Conservation (phyloP, 306 rosid species). For the Quercus parvula region DNA sequence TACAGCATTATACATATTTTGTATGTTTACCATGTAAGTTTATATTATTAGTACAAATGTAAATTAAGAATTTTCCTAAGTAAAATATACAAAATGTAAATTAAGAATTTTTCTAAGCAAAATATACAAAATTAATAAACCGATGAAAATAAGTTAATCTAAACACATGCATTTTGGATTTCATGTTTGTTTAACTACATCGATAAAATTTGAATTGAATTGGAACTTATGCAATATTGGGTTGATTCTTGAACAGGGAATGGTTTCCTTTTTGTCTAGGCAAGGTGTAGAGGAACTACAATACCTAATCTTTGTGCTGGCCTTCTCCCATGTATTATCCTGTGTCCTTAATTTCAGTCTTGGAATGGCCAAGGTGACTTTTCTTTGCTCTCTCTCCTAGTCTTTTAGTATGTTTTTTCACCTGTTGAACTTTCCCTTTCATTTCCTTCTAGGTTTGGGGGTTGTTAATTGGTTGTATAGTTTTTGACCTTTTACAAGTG, state of each 20-base stretch:
- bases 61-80: too few species aligned
- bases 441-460: background rate
- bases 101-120: too few species aligned
- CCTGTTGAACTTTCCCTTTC: background rate
- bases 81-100: too few species aligned
- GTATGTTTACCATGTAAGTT: too few species aligned
- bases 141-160: too few species aligned
- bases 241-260: slow-evolving; percentile 18
- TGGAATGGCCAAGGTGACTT: slow-evolving; percentile 57
- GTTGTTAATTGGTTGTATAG: background rate
- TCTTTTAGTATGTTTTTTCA: background rate
- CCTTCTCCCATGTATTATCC: slow-evolving; percentile 42
- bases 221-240: background rate
- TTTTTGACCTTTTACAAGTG: slow-evolving; percentile 1
- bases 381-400: background rate
- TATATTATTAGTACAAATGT: too few species aligned
- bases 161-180: too few species aligned
- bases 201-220: too few species aligned
- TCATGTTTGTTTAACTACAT: too few species aligned
- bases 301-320: slow-evolving; percentile 41
- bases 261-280: slow-evolving; percentile 43
- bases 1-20: too few species aligned
- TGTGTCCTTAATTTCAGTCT: slow-evolving; percentile 46
- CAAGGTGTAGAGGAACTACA: slow-evolving; percentile 39
- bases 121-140: too few species aligned